A percentile compares a stretch with the other conserved stretches of the same genome.
Conservation (phyloP, 192 early-diverging fungal genomes). For the Anaeromyces robustus region DNA sequence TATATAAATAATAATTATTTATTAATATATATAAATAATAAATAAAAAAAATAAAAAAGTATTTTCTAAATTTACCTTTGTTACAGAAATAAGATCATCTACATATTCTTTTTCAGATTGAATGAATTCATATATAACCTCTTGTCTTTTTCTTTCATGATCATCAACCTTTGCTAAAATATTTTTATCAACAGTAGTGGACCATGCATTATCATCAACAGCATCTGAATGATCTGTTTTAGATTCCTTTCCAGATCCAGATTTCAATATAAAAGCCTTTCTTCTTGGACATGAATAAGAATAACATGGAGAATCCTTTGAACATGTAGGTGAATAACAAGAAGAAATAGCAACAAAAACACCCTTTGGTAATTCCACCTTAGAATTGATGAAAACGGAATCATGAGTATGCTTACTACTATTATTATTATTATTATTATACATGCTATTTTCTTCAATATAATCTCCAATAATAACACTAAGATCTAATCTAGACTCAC, state of each 20-base stretch:
- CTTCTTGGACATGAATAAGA: slow-evolving; percentile 71
- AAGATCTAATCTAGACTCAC: not conserved
- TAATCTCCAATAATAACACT: not conserved
- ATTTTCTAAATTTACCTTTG: slow-evolving; percentile 24
- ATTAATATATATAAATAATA: too few relatives aligned
- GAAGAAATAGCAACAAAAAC: slow-evolving; percentile 78
- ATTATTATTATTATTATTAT: not conserved
- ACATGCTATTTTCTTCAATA: not conserved
- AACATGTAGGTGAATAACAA: slow-evolving; percentile 89
- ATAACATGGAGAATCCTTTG: slow-evolving; percentile 70
- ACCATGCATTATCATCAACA: not conserved
- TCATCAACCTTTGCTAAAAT: slow-evolving; percentile 21
- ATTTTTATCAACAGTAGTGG: not conserved
- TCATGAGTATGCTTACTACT: too few relatives aligned
- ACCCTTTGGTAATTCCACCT: slow-evolving; percentile 41
- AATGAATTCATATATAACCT: slow-evolving; percentile 83
- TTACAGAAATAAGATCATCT: slow-evolving; percentile 62
- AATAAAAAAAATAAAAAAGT: not conserved
- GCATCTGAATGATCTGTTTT: not conserved
- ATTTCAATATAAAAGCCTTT: slow-evolving; percentile 10
- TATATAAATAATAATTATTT: too few relatives aligned
- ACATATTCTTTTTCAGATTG: slow-evolving; percentile 86
- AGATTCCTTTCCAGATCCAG: not conserved
- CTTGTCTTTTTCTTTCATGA: slow-evolving; percentile 73
- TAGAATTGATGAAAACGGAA: not conserved